Evolutionary conservation across 768 basidiomycete species (phyloP).

Genomic region (Lactarius hatsudake): DNA sequence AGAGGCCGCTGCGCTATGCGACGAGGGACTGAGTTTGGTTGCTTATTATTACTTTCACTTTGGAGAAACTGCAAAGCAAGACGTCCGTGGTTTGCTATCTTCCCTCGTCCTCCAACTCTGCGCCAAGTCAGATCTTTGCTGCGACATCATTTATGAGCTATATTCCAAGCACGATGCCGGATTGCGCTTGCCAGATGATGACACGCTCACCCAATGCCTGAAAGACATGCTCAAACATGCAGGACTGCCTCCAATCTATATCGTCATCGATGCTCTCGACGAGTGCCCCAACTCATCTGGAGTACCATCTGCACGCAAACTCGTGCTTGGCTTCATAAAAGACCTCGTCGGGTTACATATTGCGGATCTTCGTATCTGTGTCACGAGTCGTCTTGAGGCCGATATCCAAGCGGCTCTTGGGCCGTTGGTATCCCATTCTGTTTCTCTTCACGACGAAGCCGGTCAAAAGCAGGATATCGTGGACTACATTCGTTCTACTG

Average conservation of each 20-base stretch:
- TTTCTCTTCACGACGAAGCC: conserved; percentile 1
- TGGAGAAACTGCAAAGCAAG: background rate
- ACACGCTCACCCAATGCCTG: background rate
- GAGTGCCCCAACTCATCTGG: conserved; percentile 9
- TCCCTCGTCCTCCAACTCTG: conserved; percentile 10
- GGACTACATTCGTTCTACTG: background rate
- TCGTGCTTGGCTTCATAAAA: background rate
- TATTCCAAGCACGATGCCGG: background rate
- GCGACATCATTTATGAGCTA: background rate
- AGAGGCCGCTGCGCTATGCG: background rate
- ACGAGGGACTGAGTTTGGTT: background rate
- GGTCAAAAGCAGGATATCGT: conserved; percentile 4
- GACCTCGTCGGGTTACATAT: background rate
- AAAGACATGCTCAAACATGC: background rate
- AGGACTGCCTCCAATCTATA: background rate
- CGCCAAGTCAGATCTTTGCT: background rate
- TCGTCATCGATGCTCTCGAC: conserved; percentile 12
- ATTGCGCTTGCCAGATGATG: background rate
- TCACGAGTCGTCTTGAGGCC: conserved; percentile 3
- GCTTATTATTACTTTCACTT: conserved; percentile 14
- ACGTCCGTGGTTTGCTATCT: background rate
- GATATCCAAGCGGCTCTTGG: conserved; percentile 1
- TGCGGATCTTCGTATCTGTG: background rate
- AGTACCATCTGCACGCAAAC: background rate
- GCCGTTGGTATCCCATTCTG: background rate